Base-by-base conservation (phyloP, 139 green algal species). In the Chlorella vulgaris region DNA sequence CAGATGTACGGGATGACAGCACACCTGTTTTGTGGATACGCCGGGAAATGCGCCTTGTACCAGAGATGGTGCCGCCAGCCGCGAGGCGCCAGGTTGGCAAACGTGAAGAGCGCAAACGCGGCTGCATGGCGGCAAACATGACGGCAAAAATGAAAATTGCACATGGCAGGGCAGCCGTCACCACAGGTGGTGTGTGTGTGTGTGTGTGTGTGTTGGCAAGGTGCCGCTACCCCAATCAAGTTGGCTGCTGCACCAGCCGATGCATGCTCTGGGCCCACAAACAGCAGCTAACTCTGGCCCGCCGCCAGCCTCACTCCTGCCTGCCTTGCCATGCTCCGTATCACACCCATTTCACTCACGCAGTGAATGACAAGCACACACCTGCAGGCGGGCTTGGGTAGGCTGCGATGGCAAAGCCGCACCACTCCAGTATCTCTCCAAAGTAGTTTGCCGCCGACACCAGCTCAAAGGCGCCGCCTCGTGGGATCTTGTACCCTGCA, bases 361-460 rank as follows among this genome's bases (percentile, higher is more conserved):
- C n/a, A n/a, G n/a, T n/a, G n/a, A n/a, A n/a, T n/a, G n/a, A n/a
- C 58, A 31, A 38, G 29, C 4, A 28, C 18, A 7, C 7, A 69
- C n/a, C 29, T 40, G 62, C 58, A n/a, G 74, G 74, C 13, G 70
- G 39, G 33, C 50, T 69, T 28, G 74, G 58, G 38, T 39, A 80
- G 74, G 74, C 58, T 0, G 74, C 74, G 18, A 80, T 36, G 15
- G 74, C 55, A 35, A 35, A 80, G 15, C 58, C 58, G 7, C 22
- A 28, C 74, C 74, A 80, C 58, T 80, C 58, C 74, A 80, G 13
- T 35, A 91, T 91, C 85, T 97, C 93, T 18, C 88, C 89, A 33
- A 87, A 83, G 50, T 94, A 96, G 80, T 97, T 97, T 21, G 88
- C 93, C 0, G 86, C 90, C 7, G 91, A 95, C 0, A 96, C 93